phyloP scores from a whole-genome alignment of 352 stramenopile genomes.

The Phytophthora pisi region DNA sequence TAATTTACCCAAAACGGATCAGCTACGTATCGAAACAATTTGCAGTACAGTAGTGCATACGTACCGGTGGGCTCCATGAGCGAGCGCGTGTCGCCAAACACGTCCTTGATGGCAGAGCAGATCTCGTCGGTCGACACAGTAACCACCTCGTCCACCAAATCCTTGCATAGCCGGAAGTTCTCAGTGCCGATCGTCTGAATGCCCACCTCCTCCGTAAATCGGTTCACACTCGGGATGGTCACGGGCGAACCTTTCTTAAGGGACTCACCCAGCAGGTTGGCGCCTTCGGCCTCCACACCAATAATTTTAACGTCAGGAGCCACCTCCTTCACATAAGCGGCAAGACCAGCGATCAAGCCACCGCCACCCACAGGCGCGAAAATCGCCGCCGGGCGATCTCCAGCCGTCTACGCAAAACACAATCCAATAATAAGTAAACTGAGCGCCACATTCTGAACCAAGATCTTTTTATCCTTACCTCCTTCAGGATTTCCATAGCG shows the following conservation, averaged over 20 bases:
- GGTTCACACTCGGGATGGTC: constrained; percentile 91
- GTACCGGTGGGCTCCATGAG: constrained; percentile 93
- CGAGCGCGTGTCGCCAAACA: constrained; percentile 94
- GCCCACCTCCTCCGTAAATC: constrained; percentile 98
- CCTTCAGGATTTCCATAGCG: constrained; percentile 93
- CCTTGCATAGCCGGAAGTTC: constrained; percentile 95
- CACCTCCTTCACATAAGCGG: constrained; percentile 90
- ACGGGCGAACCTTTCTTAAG: constrained; percentile 85
- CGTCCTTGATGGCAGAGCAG: constrained; percentile 92
- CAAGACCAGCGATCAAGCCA: constrained; percentile 95
- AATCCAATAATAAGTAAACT: neutral
- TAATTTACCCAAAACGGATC: neutral
- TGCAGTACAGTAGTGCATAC: neutral
- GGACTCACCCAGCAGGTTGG: constrained; percentile 94
- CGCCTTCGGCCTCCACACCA: constrained; percentile 95
- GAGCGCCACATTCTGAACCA: no score
- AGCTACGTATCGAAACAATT: neutral
- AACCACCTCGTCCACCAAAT: constrained; percentile 96
- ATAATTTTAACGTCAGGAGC: constrained; percentile 94
- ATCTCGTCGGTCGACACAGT: constrained; percentile 97
- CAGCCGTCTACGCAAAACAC: constrained; percentile 62
- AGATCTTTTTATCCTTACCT: constrained; percentile 35
- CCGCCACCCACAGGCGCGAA: constrained; percentile 98
- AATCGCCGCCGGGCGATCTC: constrained; percentile 93
- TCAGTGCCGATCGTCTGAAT: constrained; percentile 94